Conservation (phyloP, 805 yeast genomes). For the Blastobotrys americana region DNA sequence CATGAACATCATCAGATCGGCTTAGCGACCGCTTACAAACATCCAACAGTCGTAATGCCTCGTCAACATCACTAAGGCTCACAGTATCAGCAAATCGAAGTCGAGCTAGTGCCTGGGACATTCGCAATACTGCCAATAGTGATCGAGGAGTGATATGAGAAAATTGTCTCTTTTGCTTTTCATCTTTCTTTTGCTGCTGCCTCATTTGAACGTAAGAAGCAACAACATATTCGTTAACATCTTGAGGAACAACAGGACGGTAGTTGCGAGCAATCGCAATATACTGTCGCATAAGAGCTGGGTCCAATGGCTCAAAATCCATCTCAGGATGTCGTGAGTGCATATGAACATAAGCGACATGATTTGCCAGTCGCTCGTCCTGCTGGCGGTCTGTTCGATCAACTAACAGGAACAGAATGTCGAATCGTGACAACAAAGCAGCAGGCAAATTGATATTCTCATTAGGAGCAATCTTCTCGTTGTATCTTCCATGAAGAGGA, state of each 20-base stretch:
- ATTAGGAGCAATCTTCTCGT: slow-evolving; percentile 80
- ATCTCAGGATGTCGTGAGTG: slow-evolving; percentile 72
- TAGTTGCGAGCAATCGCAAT: slow-evolving; percentile 76
- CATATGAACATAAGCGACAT: slow-evolving; percentile 95
- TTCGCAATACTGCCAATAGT: slow-evolving; percentile 77
- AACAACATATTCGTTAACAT: slow-evolving; percentile 80
- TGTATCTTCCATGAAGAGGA: slow-evolving; percentile 91
- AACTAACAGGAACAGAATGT: slow-evolving; percentile 74
- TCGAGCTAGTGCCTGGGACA: slow-evolving; percentile 92
- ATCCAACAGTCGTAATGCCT: slow-evolving; percentile 78
- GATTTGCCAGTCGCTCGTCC: slow-evolving; percentile 84
- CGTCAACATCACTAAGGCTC: slow-evolving; percentile 79
- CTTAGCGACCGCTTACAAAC: slow-evolving; percentile 82
- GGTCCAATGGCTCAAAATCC: slow-evolving; percentile 69
- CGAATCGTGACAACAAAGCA: slow-evolving; percentile 91
- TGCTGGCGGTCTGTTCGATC: slow-evolving; percentile 74
- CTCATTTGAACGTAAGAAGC: slow-evolving; percentile 84
- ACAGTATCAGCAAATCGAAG: slow-evolving; percentile 73
- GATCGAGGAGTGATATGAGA: slow-evolving; percentile 96
- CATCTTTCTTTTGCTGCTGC: slow-evolving; percentile 78
- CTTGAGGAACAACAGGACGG: slow-evolving; percentile 78
- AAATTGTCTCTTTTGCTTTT: slow-evolving; percentile 64
- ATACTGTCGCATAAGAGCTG: slow-evolving; percentile 76
- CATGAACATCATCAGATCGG: slow-evolving; percentile 40
- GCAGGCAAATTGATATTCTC: slow-evolving; percentile 96